These are phyloP conservation scores for Amphichorda felina DNA, from an alignment of 2,329 filamentous ascomycete species.

Conservation along the genomic window DNA sequence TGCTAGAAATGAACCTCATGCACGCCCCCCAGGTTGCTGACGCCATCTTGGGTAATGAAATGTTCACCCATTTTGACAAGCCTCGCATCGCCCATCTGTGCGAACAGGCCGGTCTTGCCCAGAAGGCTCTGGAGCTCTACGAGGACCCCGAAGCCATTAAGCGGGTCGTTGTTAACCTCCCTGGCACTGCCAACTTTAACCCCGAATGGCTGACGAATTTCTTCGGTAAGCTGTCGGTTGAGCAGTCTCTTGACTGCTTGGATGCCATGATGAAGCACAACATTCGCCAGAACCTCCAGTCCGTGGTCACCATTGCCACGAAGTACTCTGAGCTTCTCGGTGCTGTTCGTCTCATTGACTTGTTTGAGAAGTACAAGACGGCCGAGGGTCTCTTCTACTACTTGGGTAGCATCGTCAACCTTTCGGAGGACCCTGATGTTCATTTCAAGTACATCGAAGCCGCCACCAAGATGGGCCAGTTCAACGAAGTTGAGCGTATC, in stretches of 20 bases:
- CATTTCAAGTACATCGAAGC: constrained; percentile 99
- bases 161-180: constrained; percentile 75
- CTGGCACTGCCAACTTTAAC: constrained; percentile 72
- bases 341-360: constrained; percentile 74
- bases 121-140: constrained; percentile 87
- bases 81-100: constrained; percentile 79
- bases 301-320: constrained; percentile 89
- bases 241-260: constrained; percentile 86
- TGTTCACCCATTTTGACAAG: constrained; percentile 97
- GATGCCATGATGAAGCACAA: constrained; percentile 95
- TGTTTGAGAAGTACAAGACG: constrained; percentile 96
- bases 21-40: constrained; percentile 97
- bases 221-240: constrained; percentile 89
- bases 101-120: constrained; percentile 79
- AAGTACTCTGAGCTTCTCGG: constrained; percentile 96
- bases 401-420: constrained; percentile 92
- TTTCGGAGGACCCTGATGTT: constrained; percentile 89
- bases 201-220: constrained; percentile 85
- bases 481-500: constrained; percentile 93
- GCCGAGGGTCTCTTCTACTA: constrained; percentile 97
- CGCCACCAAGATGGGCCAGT: constrained; percentile 83
- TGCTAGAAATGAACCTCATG: constrained; percentile 95
- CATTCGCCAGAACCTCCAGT: constrained; percentile 92
- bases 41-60: constrained; percentile 93
- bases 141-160: constrained; percentile 85